Base-by-base conservation (phyloP, 257 asterid genomes). In the Haberlea rhodopensis region DNA sequence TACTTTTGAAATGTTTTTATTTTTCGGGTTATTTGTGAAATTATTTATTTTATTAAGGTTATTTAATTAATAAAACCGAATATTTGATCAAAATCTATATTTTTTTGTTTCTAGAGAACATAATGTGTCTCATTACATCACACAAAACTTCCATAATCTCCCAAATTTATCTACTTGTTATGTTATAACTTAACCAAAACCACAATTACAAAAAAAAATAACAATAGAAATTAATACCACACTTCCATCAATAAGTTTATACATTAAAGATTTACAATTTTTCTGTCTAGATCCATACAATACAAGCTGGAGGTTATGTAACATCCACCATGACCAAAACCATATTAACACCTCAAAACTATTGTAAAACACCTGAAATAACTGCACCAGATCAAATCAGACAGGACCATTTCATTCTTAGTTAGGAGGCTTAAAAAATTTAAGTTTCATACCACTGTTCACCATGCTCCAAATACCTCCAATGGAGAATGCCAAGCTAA, bases 381-480 rank as follows among this genome's bases (percentile, higher is more conserved):
- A 37, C n/a, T 1, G 15, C 3, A 5, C 43, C 43, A 32, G 15
- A 32, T 32, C 43, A 37, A 37, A 37, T n/a, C 46, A 34, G 20
- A 62, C 48, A 52, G 7, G 16, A 45, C n/a, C 22, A 27, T 37
- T 11, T 22, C 32, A 60, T 19, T 15, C 34, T 78, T 40, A 83
- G 72, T 43, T 81, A 4, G 98, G 98, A 4, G 98, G 98, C 79
- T 94, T 94, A 71, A 94, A 94, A 70, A 94, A 94, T 56, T 86
- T 90, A 19, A 94, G 82, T 81, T 94, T 94, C 24, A 90, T 78
- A 10, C 97, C 97, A 73, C 66, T 94, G 80, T 71, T 84, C 8
- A 90, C 97, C 80, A 94, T 85, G 73, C 99, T 94, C 99, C 99
- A 90, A 73, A 90, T 86, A 1, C 99, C 97, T 15, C 99, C 99